phyloP scores from a whole-genome alignment of 169 alveolate genomes.

The Plasmodium gaboni region DNA sequence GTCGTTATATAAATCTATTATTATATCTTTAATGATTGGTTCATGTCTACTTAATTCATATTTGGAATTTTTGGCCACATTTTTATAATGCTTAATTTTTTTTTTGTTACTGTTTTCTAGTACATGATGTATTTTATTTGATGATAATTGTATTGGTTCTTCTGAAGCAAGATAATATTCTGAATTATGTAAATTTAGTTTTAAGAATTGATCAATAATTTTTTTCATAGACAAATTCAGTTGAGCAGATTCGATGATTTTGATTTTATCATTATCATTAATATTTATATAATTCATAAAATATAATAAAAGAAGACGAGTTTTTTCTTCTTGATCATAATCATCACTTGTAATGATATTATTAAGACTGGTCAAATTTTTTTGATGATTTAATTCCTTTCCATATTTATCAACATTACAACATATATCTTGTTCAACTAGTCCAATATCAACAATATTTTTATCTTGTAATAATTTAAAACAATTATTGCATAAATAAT shows the following conservation, averaged over 20 bases:
- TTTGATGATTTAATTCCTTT: slow-evolving; percentile 76
- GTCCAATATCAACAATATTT: slow-evolving; percentile 79
- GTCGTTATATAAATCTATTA: slow-evolving; percentile 34
- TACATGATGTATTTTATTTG: background rate
- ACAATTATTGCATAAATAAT: slow-evolving; percentile 82
- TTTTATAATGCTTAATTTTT: slow-evolving; percentile 41
- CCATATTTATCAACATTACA: slow-evolving; percentile 86
- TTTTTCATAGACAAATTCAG: slow-evolving; percentile 82
- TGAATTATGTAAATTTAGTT: slow-evolving; percentile 15
- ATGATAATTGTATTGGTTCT: slow-evolving; percentile 1
- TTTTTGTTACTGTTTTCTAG: slow-evolving; percentile 34
- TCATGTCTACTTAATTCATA: slow-evolving; percentile 60
- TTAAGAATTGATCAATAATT: slow-evolving; percentile 12
- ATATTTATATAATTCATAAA: slow-evolving; percentile 31
- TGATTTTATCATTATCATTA: slow-evolving; percentile 18
- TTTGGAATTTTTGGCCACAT: slow-evolving; percentile 33
- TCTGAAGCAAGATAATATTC: background rate
- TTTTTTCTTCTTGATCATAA: slow-evolving; percentile 58
- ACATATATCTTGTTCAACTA: slow-evolving; percentile 85
- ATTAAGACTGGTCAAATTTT: slow-evolving; percentile 38
- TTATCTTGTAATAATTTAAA: slow-evolving; percentile 78
- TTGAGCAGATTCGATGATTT: slow-evolving; percentile 76
- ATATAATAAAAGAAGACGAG: slow-evolving; percentile 31
- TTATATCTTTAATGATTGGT: slow-evolving; percentile 70
- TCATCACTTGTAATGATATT: slow-evolving; percentile 46